Conservation (phyloP, 2,329 filamentous ascomycete species). For the Exophiala sp. region DNA sequence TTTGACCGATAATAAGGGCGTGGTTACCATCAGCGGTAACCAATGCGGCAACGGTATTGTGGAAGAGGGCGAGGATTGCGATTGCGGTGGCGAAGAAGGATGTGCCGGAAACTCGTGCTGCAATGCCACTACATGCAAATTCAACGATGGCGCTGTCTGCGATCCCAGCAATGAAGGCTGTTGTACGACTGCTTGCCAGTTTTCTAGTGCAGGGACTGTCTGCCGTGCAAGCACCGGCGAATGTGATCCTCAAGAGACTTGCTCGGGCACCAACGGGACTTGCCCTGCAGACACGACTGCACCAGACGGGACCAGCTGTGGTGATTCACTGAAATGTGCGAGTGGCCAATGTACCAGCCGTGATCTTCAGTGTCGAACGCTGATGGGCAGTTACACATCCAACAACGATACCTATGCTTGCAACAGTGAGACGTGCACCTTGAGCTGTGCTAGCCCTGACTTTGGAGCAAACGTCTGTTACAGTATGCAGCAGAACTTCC, state of each 20-base stretch:
- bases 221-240: conserved; percentile 72
- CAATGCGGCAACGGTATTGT: conserved; percentile 97
- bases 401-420: conserved; percentile 78
- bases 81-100: conserved; percentile 71
- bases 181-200: conserved; percentile 40
- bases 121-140: conserved; percentile 78
- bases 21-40: conserved; percentile 72
- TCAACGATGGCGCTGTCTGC: conserved; percentile 68
- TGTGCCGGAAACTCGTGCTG: conserved; percentile 78
- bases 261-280: conserved; percentile 62
- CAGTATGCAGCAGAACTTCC: conserved; percentile 78
- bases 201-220: conserved; percentile 55
- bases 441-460: conserved; percentile 68
- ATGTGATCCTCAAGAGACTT: conserved; percentile 82
- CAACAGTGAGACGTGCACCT: conserved; percentile 62
- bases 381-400: conserved; percentile 69
- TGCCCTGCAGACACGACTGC: conserved; percentile 70
- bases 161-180: conserved; percentile 51
- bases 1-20: conserved; percentile 75
- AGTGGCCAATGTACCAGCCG: conserved; percentile 92
- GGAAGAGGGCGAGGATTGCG: conserved; percentile 87
- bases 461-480: conserved; percentile 64
- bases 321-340: conserved; percentile 67
- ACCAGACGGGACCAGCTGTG: conserved; percentile 66
- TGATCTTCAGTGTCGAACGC: conserved; percentile 77